These are phyloP conservation scores for Neophaeococcomyces mojaviensis DNA, from an alignment of 2,329 filamentous ascomycete genomes.

Conservation along the genomic window DNA sequence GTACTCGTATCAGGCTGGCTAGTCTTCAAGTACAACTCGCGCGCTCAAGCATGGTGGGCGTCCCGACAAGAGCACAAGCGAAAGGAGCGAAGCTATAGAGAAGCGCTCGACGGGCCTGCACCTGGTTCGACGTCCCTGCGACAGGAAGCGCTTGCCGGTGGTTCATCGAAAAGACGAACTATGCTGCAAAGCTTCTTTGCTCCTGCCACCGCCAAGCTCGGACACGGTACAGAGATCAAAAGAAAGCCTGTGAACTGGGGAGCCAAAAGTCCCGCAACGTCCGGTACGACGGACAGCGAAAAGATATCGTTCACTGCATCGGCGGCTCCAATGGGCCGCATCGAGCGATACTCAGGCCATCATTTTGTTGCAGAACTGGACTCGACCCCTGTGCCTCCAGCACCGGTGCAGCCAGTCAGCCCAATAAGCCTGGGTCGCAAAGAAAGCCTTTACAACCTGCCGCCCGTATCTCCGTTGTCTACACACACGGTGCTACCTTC, in stretches of 20 bases:
- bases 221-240: constrained; percentile 5
- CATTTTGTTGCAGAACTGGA: background rate
- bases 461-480: constrained; percentile 5
- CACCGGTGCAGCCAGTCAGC: background rate
- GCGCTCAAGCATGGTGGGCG: constrained; percentile 6
- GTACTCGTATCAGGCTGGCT: constrained; percentile 3
- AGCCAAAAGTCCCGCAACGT: background rate
- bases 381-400: background rate
- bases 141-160: constrained; percentile 1
- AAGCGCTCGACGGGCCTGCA: constrained; percentile 1
- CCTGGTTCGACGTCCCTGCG: background rate
- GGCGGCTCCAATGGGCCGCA: constrained; percentile 7
- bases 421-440: constrained; percentile 2
- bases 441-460: background rate
- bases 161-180: background rate
- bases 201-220: constrained; percentile 1
- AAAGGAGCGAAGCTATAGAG: constrained; percentile 2
- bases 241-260: constrained; percentile 10
- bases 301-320: constrained; percentile 5
- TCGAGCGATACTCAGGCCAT: background rate
- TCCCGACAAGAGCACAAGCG: constrained; percentile 1
- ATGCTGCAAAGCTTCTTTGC: constrained; percentile 8
- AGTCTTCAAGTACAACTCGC: constrained; percentile 5
- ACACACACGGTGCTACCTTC: background rate
- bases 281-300: background rate